Evolutionary conservation across 1,139 yeast species (phyloP), one percentile per base, ranked within the genome.

Genomic region (Kodamaea sp.): DNA sequence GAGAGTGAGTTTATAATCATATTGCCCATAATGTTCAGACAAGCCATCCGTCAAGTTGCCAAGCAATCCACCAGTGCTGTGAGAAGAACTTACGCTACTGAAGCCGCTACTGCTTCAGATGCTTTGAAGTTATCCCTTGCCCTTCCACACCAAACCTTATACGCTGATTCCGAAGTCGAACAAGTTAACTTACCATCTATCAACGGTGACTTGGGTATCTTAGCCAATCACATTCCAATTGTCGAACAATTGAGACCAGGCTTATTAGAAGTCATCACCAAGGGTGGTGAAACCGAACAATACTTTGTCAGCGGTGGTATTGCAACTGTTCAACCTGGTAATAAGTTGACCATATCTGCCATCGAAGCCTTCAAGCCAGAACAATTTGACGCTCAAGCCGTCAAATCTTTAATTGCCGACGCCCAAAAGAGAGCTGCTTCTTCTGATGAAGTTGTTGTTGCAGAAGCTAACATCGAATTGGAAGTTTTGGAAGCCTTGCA

Each of bases 241-340:
- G 90, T 92, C 52, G 97, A 94, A 73, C 96, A 94, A 77, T 81
- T 92, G 65, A 81, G 84, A 63, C 96, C 98, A 56, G 99, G 99
- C 67, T 78, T 94, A 48, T 85, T 92, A 56, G 97, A 90, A 70
- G 81, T 92, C 61, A 82, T 88, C 54, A 89, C 87, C 65, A 76
- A 82, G 60, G 67, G 81, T 40, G 94, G 92, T 52, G 73, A 79
- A 57, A 68, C 81, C 49, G 78, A 80, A 62, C 88, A 87, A 75
- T 88, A 84, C 70, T 92, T 75, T 70, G 92, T 92, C 53, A 81
- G 96, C 49, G 98, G 98, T 51, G 99, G 99, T 50, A 85, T 92
- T 58, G 98, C 97, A 49, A 82, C 96, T 45, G 95, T 94, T 48
- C 92, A 88, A 65, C 97, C 97, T 67, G 95, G 90, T 58, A 89